A percentile compares a stretch with the other conserved stretches of the same genome.
Evolutionary conservation across 2,329 filamentous ascomycete species (phyloP).

Genomic region (Calonectria pteridis): DNA sequence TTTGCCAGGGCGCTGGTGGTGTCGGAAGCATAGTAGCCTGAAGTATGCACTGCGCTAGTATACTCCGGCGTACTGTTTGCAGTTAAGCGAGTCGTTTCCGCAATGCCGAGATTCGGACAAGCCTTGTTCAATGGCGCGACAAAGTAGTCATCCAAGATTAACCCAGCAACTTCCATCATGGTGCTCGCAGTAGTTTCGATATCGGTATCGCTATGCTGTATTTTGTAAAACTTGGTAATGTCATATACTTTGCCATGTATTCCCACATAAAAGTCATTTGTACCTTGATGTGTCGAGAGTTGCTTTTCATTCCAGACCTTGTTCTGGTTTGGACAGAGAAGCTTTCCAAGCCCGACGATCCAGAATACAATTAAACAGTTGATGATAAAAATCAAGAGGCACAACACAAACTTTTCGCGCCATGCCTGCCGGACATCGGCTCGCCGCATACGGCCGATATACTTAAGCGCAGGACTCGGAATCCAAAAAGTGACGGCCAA

Average conservation of each 20-base stretch:
- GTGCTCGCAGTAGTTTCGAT: constrained; percentile 69
- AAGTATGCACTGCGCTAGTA: constrained; percentile 73
- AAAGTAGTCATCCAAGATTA: constrained; percentile 86
- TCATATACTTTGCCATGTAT: constrained; percentile 93
- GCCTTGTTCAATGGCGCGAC: constrained; percentile 79
- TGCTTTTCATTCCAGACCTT: constrained; percentile 86
- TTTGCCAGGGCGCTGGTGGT: constrained; percentile 69
- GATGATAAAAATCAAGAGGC: constrained; percentile 82
- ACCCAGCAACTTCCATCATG: constrained; percentile 84
- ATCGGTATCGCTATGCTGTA: constrained; percentile 81
- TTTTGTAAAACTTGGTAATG: constrained; percentile 86
- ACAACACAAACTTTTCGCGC: constrained; percentile 92
- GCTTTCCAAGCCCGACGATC: constrained; percentile 85
- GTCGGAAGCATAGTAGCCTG: constrained; percentile 72
- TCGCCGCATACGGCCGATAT: constrained; percentile 92
- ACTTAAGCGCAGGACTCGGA: constrained; percentile 83
- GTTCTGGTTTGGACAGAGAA: constrained; percentile 91
- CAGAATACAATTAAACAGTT: constrained; percentile 90
- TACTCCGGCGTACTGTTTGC: constrained; percentile 74
- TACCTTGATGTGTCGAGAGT: constrained; percentile 75
- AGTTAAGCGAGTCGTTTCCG: constrained; percentile 66
- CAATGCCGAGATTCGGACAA: constrained; percentile 81
- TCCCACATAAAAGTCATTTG: constrained; percentile 86
- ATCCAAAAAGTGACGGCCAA: constrained; percentile 96
- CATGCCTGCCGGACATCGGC: constrained; percentile 97